A percentile compares a stretch with the other conserved stretches of the same genome.
phyloP scores from a whole-genome alignment of 2,329 filamentous ascomycete species.

The Stagonosporopsis tanaceti region DNA sequence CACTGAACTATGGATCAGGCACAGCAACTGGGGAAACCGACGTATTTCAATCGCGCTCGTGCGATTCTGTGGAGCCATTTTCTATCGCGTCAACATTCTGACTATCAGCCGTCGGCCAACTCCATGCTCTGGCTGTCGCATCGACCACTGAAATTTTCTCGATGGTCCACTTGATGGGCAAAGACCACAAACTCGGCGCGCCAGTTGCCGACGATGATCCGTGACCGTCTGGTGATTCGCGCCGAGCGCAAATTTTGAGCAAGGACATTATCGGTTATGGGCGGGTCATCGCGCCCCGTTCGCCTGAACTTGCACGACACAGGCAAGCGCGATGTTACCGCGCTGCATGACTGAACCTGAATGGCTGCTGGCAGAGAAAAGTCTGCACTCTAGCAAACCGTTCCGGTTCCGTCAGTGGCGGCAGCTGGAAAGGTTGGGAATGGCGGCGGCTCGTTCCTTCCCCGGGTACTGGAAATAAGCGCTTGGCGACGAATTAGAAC shows the following conservation, averaged over 20 bases:
- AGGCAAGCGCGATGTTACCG: constrained; percentile 21
- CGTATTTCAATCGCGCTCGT: constrained; percentile 36
- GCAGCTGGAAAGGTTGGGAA: constrained; percentile 20
- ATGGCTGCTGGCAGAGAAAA: constrained; percentile 31
- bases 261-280: constrained; percentile 33
- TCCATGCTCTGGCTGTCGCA: constrained; percentile 36
- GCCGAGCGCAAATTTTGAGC: constrained; percentile 35
- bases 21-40: constrained; percentile 23
- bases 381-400: constrained; percentile 33
- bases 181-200: constrained; percentile 25
- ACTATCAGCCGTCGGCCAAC: constrained; percentile 34
- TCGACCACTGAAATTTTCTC: constrained; percentile 43
- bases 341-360: constrained; percentile 19
- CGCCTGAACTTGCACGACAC: constrained; percentile 17
- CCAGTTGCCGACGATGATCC: constrained; percentile 28
- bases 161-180: constrained; percentile 40
- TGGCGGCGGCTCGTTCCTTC: constrained; percentile 38
- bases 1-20: constrained; percentile 25
- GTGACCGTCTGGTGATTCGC: constrained; percentile 30
- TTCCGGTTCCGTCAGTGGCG: constrained; percentile 28
- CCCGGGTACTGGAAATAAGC: constrained; percentile 25
- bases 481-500: constrained; percentile 24
- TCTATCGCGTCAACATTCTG: constrained; percentile 25
- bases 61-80: constrained; percentile 29
- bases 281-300: constrained; percentile 30